These are phyloP conservation scores for Obba rivulosa DNA, from an alignment of 768 basidiomycete species.

Conservation along the genomic window DNA sequence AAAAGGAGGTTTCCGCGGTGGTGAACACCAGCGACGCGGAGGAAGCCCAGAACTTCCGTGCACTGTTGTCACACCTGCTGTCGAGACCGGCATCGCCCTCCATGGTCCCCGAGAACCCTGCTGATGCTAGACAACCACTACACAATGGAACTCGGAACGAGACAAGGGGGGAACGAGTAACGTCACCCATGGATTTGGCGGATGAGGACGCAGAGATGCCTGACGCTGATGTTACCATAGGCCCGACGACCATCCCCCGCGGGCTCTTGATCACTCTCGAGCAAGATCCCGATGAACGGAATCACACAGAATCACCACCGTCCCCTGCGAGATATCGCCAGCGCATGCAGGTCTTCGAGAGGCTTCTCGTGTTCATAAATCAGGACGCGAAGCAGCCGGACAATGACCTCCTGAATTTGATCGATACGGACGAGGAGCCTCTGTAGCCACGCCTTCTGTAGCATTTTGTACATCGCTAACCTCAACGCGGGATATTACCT, in stretches of 20 bases:
- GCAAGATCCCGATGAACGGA: slow-evolving; percentile 20
- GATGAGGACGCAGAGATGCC: background rate
- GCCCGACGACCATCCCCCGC: background rate
- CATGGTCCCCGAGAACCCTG: background rate
- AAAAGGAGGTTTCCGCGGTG: slow-evolving; percentile 60
- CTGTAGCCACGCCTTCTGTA: background rate
- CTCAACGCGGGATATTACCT: too few relatives aligned
- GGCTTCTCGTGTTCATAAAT: slow-evolving; percentile 56
- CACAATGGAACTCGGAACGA: background rate
- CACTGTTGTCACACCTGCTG: slow-evolving; percentile 61
- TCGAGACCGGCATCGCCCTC: slow-evolving; percentile 16
- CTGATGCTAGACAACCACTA: background rate
- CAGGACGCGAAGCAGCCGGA: slow-evolving; percentile 63
- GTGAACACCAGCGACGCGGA: slow-evolving; percentile 63
- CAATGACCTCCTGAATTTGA: slow-evolving; percentile 56
- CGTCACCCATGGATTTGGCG: background rate
- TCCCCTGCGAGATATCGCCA: slow-evolving; percentile 51
- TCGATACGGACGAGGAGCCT: slow-evolving; percentile 31
- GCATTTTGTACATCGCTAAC: background rate
- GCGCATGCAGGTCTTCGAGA: slow-evolving; percentile 67
- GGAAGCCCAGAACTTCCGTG: slow-evolving; percentile 59
- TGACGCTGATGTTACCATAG: background rate
- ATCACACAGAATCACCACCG: slow-evolving; percentile 21
- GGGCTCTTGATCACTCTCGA: slow-evolving; percentile 14
- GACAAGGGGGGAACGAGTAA: background rate